Base-by-base conservation (phyloP, 2,329 filamentous ascomycete species). In the Aspergillus cejpii region DNA sequence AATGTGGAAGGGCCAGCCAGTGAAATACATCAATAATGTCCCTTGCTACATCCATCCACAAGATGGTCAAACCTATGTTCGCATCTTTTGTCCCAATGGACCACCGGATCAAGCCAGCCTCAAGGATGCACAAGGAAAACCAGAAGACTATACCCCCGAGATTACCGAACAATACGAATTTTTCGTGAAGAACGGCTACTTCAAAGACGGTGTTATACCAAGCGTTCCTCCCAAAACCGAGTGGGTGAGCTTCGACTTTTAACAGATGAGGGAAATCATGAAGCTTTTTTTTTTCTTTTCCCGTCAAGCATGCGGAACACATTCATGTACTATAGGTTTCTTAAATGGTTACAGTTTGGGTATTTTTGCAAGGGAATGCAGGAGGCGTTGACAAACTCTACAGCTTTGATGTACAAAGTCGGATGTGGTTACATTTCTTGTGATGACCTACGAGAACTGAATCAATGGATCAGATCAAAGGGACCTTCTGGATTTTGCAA, bases 161-260 rank as follows among this genome's bases (percentile, higher is more conserved):
- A 57, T 80, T 29, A 78, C 78, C 58, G 73, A 72, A 28, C 75
- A 79, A 37, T 94, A 90, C 69, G 70, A 73, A 47, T 73, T 76
- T 36, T 81, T 89, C 60, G 71, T 75, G 37, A 73, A 79, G 51
- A 78, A 78, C 15, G 87, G 87, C 0, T 66, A 63, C 24, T 95
- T 94, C 63, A 74, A 77, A 33, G 80, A 80, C 27, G 84, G 83
- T 0, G 57, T 81, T 5, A 84, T 95, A 70, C 90, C 90, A 0
- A 75, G 84, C 55, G 69, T 88, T 37, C 87, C 90, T 15, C 90
- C 90, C 0, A 83, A 82, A 65, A 75, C 80, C 49, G 87, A 91
- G 59, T 91, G 82, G 74, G 82, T 81, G 53, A 66, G 71, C 21
- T 91, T 84, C 78, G 80, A 87, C 60, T 82, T 91, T 57, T 90